phyloP scores from a whole-genome alignment of 805 yeast genomes.

The Sugiyamaella marilandica region DNA sequence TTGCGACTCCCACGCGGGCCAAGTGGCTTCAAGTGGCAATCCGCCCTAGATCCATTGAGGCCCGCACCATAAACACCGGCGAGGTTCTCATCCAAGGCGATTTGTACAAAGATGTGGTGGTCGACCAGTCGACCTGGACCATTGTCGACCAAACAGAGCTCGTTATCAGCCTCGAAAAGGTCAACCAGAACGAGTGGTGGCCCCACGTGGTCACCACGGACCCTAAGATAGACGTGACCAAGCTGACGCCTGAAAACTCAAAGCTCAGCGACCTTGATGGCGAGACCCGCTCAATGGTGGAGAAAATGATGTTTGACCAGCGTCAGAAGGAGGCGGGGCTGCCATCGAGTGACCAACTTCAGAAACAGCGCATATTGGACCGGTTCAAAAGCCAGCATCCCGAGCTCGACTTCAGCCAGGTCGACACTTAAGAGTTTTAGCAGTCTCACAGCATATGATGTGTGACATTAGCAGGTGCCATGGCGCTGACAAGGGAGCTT shows the following conservation, averaged over 20 bases:
- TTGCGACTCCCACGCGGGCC: conserved; percentile 34
- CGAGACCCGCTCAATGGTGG: conserved; percentile 41
- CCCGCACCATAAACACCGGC: conserved; percentile 22
- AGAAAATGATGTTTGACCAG: conserved; percentile 46
- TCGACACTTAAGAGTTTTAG: not conserved
- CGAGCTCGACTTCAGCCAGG: conserved; percentile 38
- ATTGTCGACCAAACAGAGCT: conserved; percentile 37
- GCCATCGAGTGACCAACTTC: conserved; percentile 37
- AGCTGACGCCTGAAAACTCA: conserved; percentile 39
- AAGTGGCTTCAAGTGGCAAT: conserved; percentile 33
- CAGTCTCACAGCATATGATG: too few species aligned
- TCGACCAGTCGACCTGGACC: conserved; percentile 40
- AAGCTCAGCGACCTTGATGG: conserved; percentile 39
- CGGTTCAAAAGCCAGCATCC: conserved; percentile 42
- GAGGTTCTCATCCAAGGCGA: conserved; percentile 32
- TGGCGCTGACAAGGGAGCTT: too few species aligned
- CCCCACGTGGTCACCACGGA: conserved; percentile 38
- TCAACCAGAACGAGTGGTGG: conserved; percentile 42
- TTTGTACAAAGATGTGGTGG: conserved; percentile 31
- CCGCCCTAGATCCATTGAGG: conserved; percentile 22
- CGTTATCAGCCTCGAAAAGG: conserved; percentile 35
- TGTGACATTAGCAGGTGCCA: too few species aligned
- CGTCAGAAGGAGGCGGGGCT: conserved; percentile 37
- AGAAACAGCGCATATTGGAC: conserved; percentile 32
- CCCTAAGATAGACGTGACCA: conserved; percentile 38